Base-by-base conservation (phyloP, 2,329 filamentous ascomycete genomes). In the Monilinia aucupariae region DNA sequence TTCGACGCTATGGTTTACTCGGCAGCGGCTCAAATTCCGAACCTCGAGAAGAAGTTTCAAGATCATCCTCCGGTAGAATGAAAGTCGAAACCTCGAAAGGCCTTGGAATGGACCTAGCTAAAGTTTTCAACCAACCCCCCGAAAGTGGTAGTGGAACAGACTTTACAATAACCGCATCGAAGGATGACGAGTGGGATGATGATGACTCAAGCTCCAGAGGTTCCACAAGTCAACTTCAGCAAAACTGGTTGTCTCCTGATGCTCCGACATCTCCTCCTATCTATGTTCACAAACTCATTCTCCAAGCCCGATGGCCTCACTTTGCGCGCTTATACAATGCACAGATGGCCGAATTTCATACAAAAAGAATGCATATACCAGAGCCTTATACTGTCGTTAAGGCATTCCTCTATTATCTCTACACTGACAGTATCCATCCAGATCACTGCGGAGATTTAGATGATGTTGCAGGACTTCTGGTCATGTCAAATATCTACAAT, bases 401-500 rank as follows among this genome's bases (percentile, higher is more conserved):
- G 69, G 91, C 93, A 0, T 99, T 99, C 73, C 81, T 99, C 34
- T 93, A 94, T 76, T 99, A 97, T 73, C 84, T 99, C 1, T 99
- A 99, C 76, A 97, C 94, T 0, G 94, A 99, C 75, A 93, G 88
- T 69, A 97, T 99, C 68, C 80, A 85, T 68, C 74, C 75, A 1
- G 78, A 81, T 32, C 75, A 78, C n/a, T 78, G 80, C 53, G 84
- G 85, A 0, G 83, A 88, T 55, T 84, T 97, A 25, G 85, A 87
- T 37, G 92, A 97, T 69, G 92, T 97, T 17, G 93, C 94, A 0
- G 93, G 94, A 10, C 85, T 99, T 75, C 82, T 99, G 3, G 93
- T 99, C 67, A 96, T 99, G 90, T 92, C 92, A 50, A 97, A 97
- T 75, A 90, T 97, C 53, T 99, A 99, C 78, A 93, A 97, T 73